Percentiles rank a stretch among this genome's conserved stretches.
Conservation (phyloP, 176 grass and related monocot genomes). For the Stipa capillata region DNA sequence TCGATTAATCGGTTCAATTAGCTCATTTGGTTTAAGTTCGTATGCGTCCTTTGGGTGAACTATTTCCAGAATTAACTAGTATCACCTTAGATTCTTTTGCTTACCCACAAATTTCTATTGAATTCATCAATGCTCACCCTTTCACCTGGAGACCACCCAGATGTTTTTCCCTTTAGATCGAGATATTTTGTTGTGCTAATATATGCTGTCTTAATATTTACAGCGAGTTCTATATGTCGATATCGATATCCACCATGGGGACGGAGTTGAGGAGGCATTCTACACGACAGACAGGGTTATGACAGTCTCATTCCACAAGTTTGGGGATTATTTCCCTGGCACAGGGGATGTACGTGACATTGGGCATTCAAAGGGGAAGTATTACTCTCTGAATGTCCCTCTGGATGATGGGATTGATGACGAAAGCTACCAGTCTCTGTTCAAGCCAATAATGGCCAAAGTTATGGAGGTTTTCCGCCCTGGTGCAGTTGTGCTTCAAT, state of each 20-base stretch:
- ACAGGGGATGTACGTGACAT: slow-evolving; percentile 76
- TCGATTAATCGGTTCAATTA: not conserved
- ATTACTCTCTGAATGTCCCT: slow-evolving; percentile 82
- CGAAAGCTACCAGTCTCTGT: slow-evolving; percentile 83
- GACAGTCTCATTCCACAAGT: slow-evolving; percentile 96
- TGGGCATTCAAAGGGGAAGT: slow-evolving; percentile 71
- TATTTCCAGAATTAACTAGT: not conserved
- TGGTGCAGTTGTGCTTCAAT: slow-evolving; percentile 83
- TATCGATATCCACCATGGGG: slow-evolving; percentile 93
- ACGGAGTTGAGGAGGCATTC: slow-evolving; percentile 89
- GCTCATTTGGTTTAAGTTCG: not conserved
- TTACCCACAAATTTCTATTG: too few relatives aligned
- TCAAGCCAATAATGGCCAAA: slow-evolving; percentile 79
- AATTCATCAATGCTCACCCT: not conserved
- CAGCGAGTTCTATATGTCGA: slow-evolving; percentile 85
- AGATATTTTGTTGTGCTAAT: slow-evolving; percentile 15
- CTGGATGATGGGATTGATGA: slow-evolving; percentile 89
- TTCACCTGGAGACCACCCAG: not conserved
- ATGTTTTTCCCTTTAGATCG: not conserved
- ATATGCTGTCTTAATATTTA: slow-evolving; percentile 1
- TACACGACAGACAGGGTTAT: slow-evolving; percentile 88
- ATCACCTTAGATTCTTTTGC: too few relatives aligned
- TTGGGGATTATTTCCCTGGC: slow-evolving; percentile 85
- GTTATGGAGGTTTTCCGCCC: slow-evolving; percentile 88
- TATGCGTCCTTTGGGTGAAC: not conserved